A percentile compares a stretch with the other conserved stretches of the same genome.
Evolutionary conservation across 1,284 basidiomycete species (phyloP).

Genomic region (Stygiomarasmius scandens): DNA sequence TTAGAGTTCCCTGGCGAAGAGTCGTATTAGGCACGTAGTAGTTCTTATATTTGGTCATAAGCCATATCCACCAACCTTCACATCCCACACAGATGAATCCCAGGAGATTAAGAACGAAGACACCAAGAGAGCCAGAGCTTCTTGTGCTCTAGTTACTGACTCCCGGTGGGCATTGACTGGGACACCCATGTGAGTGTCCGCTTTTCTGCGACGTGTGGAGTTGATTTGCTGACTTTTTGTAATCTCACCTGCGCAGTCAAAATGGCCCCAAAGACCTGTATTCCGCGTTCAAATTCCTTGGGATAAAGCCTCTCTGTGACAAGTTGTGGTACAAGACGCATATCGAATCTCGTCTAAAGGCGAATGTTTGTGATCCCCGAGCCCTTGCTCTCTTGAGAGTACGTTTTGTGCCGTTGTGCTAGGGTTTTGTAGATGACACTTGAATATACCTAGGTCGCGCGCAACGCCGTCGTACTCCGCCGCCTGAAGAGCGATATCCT

Average conservation of each 20-base stretch:
- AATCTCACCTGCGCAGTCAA: slow-evolving; percentile 1
- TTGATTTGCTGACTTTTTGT: not conserved
- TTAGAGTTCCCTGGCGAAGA: not conserved
- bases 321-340: slow-evolving; percentile 3
- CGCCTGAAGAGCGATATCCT: slow-evolving; percentile 7
- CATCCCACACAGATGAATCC: too few relatives aligned
- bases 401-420: not conserved
- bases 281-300: slow-evolving; percentile 7
- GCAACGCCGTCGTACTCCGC: slow-evolving; percentile 4
- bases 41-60: too few relatives aligned
- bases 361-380: not conserved
- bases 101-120: too few relatives aligned
- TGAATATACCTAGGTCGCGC: not conserved
- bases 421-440: not conserved
- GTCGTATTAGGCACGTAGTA: slow-evolving; percentile 1
- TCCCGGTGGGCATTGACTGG: too few relatives aligned
- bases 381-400: slow-evolving; percentile 3
- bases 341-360: not conserved
- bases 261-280: slow-evolving; percentile 8
- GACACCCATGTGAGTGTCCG: too few relatives aligned
- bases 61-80: too few relatives aligned
- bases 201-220: too few relatives aligned
- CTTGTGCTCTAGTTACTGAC: too few relatives aligned
- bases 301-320: slow-evolving; percentile 4
- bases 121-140: too few relatives aligned